Base-by-base conservation (phyloP, 2,329 filamentous ascomycete species). In the Colletotrichum sp. region DNA sequence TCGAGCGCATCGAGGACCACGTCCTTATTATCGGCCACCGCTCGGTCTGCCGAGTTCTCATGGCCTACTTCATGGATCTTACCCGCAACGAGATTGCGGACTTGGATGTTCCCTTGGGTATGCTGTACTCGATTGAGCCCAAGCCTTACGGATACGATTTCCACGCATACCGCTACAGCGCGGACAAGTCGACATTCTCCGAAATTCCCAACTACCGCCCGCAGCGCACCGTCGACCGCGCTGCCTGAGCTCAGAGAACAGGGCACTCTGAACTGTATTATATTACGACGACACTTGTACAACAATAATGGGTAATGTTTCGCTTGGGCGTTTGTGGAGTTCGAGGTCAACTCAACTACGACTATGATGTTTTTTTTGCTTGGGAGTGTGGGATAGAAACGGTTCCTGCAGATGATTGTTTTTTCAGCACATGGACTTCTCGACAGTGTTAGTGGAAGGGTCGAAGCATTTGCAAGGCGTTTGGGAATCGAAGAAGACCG, bases 61-160 rank as follows among this genome's bases (percentile, higher is more conserved):
- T 99, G 85, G 96, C 96, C 2, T 99, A 99, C 85, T 99, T 99
- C 86, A 96, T 97, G 88, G 96, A 98, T 75, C 89, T 99, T 69
- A 96, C 95, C 66, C 90, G 96, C 44, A 93, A 98, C 78, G 95
- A 98, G 81, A 98, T 99, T 77, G 96, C 97, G 15, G 95, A 98
- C 80, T 91, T 99, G 77, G 96, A 99, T 82, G 95, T 98, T 62
- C 97, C 97, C 1, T 88, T 99, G 65, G 97, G 97, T 22, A 96
- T 98, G 89, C 89, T 98, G 9, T 99, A 98, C 84, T 95, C 96
- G 80, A 94, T 99, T 64, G 96, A 99, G 85, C 97, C 97, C 39
- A 98, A 98, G 89, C 97, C 97, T 1, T 99, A 99, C 80, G 97
- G 97, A 16, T 96, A 98, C 75, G 96, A 98, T 77, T 98, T 99